phyloP scores from a whole-genome alignment of 2,329 filamentous ascomycete species.

The Talaromyces piceae region DNA sequence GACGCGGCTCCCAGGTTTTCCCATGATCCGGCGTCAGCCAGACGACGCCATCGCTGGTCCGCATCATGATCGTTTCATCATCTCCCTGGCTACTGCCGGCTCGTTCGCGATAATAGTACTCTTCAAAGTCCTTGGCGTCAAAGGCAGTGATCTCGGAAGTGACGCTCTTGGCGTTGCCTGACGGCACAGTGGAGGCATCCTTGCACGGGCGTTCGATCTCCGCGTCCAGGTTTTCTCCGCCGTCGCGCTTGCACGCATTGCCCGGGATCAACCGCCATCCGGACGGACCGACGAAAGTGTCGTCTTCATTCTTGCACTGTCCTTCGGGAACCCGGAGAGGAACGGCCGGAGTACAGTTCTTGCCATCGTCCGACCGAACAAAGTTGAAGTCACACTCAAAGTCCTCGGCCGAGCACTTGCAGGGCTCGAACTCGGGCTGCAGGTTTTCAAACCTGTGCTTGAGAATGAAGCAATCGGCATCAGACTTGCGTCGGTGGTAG shows the following conservation, averaged over 20 bases:
- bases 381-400: conserved; percentile 98
- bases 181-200: conserved; percentile 49
- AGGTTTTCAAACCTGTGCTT: conserved; percentile 71
- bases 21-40: conserved; percentile 79
- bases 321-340: conserved; percentile 61
- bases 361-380: conserved; percentile 56
- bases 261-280: conserved; percentile 90
- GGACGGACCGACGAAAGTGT: conserved; percentile 75
- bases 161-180: conserved; percentile 55
- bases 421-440: conserved; percentile 60
- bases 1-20: conserved; percentile 69
- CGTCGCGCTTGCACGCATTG: conserved; percentile 59
- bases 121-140: conserved; percentile 47
- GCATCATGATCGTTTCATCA: conserved; percentile 67
- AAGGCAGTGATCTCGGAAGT: conserved; percentile 55
- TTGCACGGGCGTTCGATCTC: conserved; percentile 69
- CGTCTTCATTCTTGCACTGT: conserved; percentile 62
- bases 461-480: conserved; percentile 82
- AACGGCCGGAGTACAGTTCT: conserved; percentile 60
- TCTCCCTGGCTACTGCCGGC: conserved; percentile 54
- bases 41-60: conserved; percentile 52
- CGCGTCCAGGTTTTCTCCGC: conserved; percentile 60
- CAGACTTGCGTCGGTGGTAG: conserved; percentile 76
- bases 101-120: conserved; percentile 72
- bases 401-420: conserved; percentile 73